These are phyloP conservation scores for Xanthoceras sorbifolium DNA, from an alignment of 345 rosid species.

Conservation along the genomic window DNA sequence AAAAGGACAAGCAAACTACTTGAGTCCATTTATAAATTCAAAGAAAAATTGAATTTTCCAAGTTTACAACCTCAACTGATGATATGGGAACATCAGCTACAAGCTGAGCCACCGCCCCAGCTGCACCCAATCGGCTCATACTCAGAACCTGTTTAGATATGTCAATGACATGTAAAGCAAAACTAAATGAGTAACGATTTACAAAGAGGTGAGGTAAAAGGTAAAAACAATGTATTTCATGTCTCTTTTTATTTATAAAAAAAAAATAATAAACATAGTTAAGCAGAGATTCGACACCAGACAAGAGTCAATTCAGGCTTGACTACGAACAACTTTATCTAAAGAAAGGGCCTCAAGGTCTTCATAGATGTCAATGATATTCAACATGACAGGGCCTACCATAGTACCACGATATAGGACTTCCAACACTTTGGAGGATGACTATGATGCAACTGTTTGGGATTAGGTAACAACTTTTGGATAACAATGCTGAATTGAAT, in stretches of 20 bases:
- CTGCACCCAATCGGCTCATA: slow-evolving; percentile 74
- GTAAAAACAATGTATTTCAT: slow-evolving; percentile 18
- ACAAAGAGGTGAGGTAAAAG: not conserved
- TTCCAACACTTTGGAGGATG: slow-evolving; percentile 15
- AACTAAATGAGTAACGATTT: not conserved
- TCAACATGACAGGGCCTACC: slow-evolving; percentile 39
- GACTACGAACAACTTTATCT: slow-evolving; percentile 34
- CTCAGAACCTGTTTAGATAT: slow-evolving; percentile 56
- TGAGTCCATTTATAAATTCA: not conserved
- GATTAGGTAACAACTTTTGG: slow-evolving; percentile 18
- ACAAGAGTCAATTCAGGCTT: slow-evolving; percentile 28
- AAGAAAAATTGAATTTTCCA: not conserved
- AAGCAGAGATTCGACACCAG: slow-evolving; percentile 22
- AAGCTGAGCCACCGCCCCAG: slow-evolving; percentile 78
- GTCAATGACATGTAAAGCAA: not conserved
- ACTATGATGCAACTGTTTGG: slow-evolving; percentile 10
- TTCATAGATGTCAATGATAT: slow-evolving; percentile 24
- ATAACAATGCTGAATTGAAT: not conserved
- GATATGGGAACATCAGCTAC: slow-evolving; percentile 66
- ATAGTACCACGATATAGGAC: slow-evolving; percentile 18
- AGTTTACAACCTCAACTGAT: slow-evolving; percentile 52
- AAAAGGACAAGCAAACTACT: slow-evolving; percentile 14
- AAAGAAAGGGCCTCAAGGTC: slow-evolving; percentile 26
- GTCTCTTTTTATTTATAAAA: not conserved
- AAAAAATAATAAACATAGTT: slow-evolving; percentile 18